Evolutionary conservation across 768 basidiomycete species (phyloP).

Genomic region (Fomitopsis serialis): DNA sequence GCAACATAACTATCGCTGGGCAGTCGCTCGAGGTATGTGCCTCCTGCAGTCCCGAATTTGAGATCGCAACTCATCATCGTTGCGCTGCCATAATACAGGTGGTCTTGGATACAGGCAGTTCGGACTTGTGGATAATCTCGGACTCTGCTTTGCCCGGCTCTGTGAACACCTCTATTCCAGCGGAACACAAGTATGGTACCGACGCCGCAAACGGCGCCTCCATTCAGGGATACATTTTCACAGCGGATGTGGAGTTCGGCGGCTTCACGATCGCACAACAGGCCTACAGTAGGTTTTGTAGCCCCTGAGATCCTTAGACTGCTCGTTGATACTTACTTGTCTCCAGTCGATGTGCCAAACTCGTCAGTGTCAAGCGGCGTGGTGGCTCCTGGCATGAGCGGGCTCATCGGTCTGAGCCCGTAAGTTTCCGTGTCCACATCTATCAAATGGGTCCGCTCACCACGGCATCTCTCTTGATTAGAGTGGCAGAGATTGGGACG

Average conservation of each 20-base stretch:
- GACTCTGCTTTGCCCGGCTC: background rate
- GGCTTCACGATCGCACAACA: background rate
- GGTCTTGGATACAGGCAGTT: constrained; percentile 1
- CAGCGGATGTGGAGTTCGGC: background rate
- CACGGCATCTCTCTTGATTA: background rate
- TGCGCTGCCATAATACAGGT: background rate
- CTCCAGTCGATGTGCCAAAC: background rate
- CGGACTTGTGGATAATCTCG: background rate
- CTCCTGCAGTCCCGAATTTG: background rate
- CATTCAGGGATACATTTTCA: background rate
- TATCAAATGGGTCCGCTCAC: too few species aligned
- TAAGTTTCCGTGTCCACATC: background rate
- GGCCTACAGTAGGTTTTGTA: background rate
- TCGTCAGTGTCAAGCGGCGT: background rate
- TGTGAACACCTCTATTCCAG: background rate
- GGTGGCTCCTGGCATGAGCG: background rate
- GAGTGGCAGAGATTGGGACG: background rate
- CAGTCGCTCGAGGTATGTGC: background rate
- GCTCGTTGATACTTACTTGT: background rate
- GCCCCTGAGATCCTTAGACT: too few species aligned
- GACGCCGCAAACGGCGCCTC: background rate
- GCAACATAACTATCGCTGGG: background rate
- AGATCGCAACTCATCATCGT: background rate
- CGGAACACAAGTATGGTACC: background rate
- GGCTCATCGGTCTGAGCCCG: constrained; percentile 2